A percentile compares a stretch with the other conserved stretches of the same genome.
Evolutionary conservation across 2,329 filamentous ascomycete species (phyloP).

Genomic region (Pestalotiopsis fici): DNA sequence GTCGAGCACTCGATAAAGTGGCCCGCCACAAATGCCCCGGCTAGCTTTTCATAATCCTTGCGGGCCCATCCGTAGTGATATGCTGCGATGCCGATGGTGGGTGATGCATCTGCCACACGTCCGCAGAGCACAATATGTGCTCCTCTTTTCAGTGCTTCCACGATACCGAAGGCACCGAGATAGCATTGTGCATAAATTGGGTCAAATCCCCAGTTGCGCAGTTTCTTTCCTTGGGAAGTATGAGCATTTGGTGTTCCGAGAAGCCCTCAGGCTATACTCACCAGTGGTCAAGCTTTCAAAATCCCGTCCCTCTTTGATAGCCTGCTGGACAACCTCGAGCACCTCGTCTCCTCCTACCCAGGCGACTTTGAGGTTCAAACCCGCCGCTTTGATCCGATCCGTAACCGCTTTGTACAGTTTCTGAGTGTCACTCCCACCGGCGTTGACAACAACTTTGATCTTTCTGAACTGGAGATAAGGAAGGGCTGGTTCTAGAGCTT

Average conservation of each 20-base stretch:
- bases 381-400: neutral
- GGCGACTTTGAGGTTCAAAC: neutral
- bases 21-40: neutral
- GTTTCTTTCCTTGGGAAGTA: neutral
- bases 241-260: too few relatives aligned
- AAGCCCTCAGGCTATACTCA: too few relatives aligned
- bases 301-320: neutral
- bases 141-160: neutral
- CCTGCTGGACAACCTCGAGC: neutral
- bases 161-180: neutral
- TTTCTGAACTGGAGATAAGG: too few relatives aligned
- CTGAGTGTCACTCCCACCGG: neutral
- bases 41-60: neutral
- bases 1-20: constrained; percentile 41
- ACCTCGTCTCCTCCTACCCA: neutral
- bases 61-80: neutral
- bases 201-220: neutral
- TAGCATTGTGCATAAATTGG: neutral
- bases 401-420: neutral
- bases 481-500: too few relatives aligned
- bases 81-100: neutral
- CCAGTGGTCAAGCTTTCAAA: neutral
- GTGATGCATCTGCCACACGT: neutral
- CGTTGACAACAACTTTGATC: neutral
- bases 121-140: constrained; percentile 6